phyloP scores from a whole-genome alignment of 2,329 filamentous ascomycete genomes.

The Neopestalotiopsis sp. region DNA sequence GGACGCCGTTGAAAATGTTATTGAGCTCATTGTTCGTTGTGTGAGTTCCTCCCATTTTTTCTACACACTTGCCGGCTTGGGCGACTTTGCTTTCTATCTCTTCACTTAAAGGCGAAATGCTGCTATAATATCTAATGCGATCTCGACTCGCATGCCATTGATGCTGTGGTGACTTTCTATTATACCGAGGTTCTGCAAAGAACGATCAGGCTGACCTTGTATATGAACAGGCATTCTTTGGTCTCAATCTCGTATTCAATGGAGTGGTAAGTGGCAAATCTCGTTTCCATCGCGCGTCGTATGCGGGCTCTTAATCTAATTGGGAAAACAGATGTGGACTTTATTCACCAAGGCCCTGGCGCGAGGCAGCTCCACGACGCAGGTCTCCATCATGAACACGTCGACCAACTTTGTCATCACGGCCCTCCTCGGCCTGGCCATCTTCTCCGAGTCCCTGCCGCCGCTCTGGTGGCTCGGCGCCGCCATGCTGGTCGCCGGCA shows the following conservation, averaged over 20 bases:
- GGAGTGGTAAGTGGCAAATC: conserved; percentile 58
- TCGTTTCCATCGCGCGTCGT: not conserved
- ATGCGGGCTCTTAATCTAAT: no score
- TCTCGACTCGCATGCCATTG: not conserved
- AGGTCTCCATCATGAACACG: conserved; percentile 83
- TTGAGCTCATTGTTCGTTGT: conserved; percentile 55
- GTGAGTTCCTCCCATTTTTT: conserved; percentile 41
- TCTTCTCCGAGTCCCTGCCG: conserved; percentile 76
- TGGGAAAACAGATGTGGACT: conserved; percentile 70
- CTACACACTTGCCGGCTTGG: conserved; percentile 15
- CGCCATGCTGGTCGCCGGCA: conserved; percentile 73
- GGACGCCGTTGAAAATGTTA: conserved; percentile 42
- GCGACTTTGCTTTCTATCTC: not conserved
- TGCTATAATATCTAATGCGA: not conserved
- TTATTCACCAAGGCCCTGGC: conserved; percentile 82
- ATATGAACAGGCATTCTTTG: conserved; percentile 70
- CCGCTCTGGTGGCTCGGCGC: conserved; percentile 81
- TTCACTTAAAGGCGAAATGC: not conserved
- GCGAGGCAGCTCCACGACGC: conserved; percentile 74
- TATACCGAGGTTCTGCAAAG: not conserved
- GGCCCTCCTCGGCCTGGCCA: conserved; percentile 70
- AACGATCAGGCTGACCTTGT: conserved; percentile 14
- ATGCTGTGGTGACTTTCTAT: no score
- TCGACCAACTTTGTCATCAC: conserved; percentile 83
- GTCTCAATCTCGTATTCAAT: conserved; percentile 76